Conservation (phyloP, 2,329 filamentous ascomycete genomes). For the Ceratocystis huliohia region DNA sequence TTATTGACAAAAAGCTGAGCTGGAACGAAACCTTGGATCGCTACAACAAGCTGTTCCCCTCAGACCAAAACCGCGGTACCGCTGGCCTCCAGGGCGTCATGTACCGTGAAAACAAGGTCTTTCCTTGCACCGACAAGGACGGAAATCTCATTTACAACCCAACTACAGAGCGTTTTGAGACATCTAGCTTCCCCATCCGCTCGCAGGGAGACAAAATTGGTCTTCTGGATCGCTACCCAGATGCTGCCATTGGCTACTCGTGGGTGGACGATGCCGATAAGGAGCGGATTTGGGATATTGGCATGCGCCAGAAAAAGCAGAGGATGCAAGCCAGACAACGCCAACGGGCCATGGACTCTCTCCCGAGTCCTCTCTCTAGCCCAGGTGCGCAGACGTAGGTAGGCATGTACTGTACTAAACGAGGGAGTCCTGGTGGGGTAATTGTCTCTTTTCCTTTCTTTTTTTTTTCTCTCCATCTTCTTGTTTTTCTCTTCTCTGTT, state of each 20-base stretch:
- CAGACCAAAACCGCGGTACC: slow-evolving; percentile 19
- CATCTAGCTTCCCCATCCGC: slow-evolving; percentile 22
- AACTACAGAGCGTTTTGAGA: slow-evolving; percentile 26
- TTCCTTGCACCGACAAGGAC: slow-evolving; percentile 32
- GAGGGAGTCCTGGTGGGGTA: neutral
- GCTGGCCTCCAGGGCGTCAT: slow-evolving; percentile 33
- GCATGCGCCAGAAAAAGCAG: slow-evolving; percentile 23
- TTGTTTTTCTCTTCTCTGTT: neutral
- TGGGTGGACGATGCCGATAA: slow-evolving; percentile 35
- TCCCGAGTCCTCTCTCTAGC: slow-evolving; percentile 14
- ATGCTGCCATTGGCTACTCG: slow-evolving; percentile 34
- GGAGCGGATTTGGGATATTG: slow-evolving; percentile 30
- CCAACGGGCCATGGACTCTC: slow-evolving; percentile 14
- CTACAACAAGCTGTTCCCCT: slow-evolving; percentile 20
- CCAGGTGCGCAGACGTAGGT: neutral
- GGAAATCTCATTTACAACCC: slow-evolving; percentile 32
- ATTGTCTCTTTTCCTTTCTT: neutral
- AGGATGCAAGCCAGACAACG: slow-evolving; percentile 8
- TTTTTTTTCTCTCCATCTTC: neutral
- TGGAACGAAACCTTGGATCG: slow-evolving; percentile 25
- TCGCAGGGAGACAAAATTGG: slow-evolving; percentile 25
- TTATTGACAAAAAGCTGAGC: slow-evolving; percentile 34
- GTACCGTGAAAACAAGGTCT: slow-evolving; percentile 34
- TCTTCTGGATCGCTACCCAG: slow-evolving; percentile 34
- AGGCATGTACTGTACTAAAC: no score